Evolutionary conservation across 164 flowering plant species (phyloP).

Genomic region (Vitis cinerea): DNA sequence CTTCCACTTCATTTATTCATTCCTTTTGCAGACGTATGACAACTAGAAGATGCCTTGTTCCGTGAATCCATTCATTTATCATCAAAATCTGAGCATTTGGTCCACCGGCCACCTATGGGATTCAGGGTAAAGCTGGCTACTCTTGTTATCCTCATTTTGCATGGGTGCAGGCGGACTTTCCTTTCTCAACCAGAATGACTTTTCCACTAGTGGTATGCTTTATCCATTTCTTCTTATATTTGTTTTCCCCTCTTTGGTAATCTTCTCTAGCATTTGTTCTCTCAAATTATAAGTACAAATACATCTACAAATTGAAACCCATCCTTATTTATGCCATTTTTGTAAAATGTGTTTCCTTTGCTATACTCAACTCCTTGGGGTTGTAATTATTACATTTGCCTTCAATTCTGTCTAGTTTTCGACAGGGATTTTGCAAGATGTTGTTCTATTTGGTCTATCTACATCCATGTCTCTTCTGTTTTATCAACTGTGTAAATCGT

Average conservation of each 20-base stretch:
- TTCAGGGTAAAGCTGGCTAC: not conserved
- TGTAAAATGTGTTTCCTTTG: slow-evolving; percentile 14
- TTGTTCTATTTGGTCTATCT: too few relatives aligned
- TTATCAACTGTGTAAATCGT: too few relatives aligned
- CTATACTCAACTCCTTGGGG: not conserved
- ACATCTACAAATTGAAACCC: slow-evolving; percentile 15
- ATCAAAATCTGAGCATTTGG: not conserved
- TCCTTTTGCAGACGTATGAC: slow-evolving; percentile 19
- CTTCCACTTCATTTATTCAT: slow-evolving; percentile 12
- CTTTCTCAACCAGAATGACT: not conserved
- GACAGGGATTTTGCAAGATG: too few relatives aligned
- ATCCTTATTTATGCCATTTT: slow-evolving; percentile 20
- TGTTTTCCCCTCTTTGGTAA: slow-evolving; percentile 1
- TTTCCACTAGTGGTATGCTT: slow-evolving; percentile 10
- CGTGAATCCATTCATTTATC: not conserved
- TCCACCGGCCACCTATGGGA: not conserved
- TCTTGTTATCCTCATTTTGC: slow-evolving; percentile 6
- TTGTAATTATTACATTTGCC: too few relatives aligned
- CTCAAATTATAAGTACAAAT: slow-evolving; percentile 18
- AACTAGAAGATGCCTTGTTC: not conserved
- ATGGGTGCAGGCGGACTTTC: not conserved
- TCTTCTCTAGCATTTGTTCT: slow-evolving; percentile 7
- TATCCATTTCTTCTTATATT: not conserved
- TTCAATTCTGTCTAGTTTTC: too few relatives aligned
- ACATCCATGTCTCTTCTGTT: too few relatives aligned